Conservation (phyloP, 176 grass and related monocot species). For the Aechmea fasciata region DNA sequence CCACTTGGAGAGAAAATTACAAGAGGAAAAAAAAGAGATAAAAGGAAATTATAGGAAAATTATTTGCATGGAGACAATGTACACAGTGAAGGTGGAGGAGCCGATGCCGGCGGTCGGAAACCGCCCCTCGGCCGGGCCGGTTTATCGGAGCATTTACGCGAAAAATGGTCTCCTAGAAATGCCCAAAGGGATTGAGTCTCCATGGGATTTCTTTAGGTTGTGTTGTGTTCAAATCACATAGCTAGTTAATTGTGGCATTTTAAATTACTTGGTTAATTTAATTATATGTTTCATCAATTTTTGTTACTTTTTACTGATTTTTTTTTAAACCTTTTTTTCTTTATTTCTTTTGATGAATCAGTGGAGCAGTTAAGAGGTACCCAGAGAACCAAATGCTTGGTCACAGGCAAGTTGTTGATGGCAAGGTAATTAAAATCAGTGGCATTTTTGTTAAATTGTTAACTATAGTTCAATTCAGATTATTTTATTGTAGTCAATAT, state of each 20-base stretch:
- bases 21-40: background rate
- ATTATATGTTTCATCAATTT: background rate
- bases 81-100: constrained; percentile 70
- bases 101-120: constrained; percentile 31
- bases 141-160: constrained; percentile 72
- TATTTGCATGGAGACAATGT: constrained; percentile 36
- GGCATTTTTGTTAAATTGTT: background rate
- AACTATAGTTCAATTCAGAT: background rate
- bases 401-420: constrained; percentile 45
- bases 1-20: too few relatives aligned
- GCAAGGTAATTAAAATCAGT: constrained; percentile 41
- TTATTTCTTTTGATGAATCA: constrained; percentile 19
- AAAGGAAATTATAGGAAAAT: too few relatives aligned
- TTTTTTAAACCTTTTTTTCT: background rate
- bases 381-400: constrained; percentile 83
- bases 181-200: constrained; percentile 49
- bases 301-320: background rate
- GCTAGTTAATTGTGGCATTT: background rate
- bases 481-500: background rate
- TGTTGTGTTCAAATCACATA: background rate
- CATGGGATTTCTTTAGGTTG: constrained; percentile 93
- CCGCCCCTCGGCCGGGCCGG: constrained; percentile 48
- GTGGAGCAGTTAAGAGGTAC: constrained; percentile 56
- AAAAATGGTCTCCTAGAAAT: constrained; percentile 64
- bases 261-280: background rate